These are phyloP conservation scores for Artomyces pyxidatus DNA, from an alignment of 768 basidiomycete genomes.

Conservation along the genomic window DNA sequence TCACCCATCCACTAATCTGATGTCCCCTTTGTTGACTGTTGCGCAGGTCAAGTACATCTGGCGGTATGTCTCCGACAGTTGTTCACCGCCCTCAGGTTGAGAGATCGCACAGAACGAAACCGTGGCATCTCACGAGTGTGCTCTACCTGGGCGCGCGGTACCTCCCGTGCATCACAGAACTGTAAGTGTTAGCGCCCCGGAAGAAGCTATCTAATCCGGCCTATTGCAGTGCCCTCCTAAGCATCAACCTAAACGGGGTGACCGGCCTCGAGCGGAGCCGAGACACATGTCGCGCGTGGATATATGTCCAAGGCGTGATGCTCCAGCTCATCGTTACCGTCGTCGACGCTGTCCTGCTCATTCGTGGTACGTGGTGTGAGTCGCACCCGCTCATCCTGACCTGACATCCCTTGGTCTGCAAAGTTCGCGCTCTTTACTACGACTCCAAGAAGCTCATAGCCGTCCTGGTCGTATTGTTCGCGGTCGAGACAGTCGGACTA, in stretches of 20 bases:
- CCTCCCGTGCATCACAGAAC: too few species aligned
- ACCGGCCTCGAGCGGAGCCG: conserved; percentile 16
- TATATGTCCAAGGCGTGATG: conserved; percentile 16
- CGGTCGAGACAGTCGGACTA: too few species aligned
- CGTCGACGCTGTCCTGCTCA: conserved; percentile 20
- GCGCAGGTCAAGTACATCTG: conserved; percentile 19
- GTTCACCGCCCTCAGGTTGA: too few species aligned
- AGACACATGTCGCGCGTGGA: conserved; percentile 16
- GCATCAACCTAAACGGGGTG: conserved; percentile 19
- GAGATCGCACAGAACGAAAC: conserved; percentile 11
- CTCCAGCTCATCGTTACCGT: conserved; percentile 19
- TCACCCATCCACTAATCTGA: neutral
- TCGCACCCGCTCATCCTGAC: neutral
- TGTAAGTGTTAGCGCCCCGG: too few species aligned
- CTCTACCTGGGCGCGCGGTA: too few species aligned
- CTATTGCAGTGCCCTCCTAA: conserved; percentile 20
- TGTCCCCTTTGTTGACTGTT: neutral
- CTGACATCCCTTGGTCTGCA: too few species aligned
- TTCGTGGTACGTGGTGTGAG: conserved; percentile 14
- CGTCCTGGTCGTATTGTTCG: conserved; percentile 14
- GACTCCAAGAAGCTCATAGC: conserved; percentile 9
- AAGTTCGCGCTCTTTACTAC: conserved; percentile 20
- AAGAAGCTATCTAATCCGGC: too few species aligned
- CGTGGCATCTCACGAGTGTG: too few species aligned
- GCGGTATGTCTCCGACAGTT: conserved; percentile 7